phyloP scores from a whole-genome alignment of 106 monocot species.

The Cymbidium sinense region DNA sequence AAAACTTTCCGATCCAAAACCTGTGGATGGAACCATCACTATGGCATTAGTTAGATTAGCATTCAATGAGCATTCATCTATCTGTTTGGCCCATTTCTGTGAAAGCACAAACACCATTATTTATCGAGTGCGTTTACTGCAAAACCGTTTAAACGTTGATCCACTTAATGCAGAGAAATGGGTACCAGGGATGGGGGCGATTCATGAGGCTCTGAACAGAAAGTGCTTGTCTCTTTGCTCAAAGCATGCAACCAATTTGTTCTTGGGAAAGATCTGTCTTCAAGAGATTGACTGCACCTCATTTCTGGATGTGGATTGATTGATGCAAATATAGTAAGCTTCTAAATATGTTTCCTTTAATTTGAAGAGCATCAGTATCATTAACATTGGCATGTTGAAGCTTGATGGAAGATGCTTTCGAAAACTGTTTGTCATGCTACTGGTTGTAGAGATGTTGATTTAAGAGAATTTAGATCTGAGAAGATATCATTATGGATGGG shows the following conservation, averaged over 20 bases:
- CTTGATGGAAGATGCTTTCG: neutral
- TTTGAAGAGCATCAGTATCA: neutral
- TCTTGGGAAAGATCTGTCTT: slow-evolving; percentile 68
- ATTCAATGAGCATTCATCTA: slow-evolving; percentile 17
- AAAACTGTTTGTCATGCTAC: neutral
- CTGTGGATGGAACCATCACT: slow-evolving; percentile 79
- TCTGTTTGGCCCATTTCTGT: slow-evolving; percentile 91
- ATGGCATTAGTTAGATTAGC: slow-evolving; percentile 74
- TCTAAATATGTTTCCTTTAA: neutral
- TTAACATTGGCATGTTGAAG: neutral
- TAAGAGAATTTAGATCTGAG: no score
- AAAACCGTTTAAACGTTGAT: slow-evolving; percentile 87
- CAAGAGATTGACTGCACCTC: slow-evolving; percentile 84
- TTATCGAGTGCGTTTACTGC: slow-evolving; percentile 76
- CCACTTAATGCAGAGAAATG: slow-evolving; percentile 78
- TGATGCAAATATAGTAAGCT: neutral
- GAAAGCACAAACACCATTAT: slow-evolving; percentile 42
- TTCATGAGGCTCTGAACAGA: slow-evolving; percentile 88
- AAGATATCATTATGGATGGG: no score
- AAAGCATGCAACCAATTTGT: slow-evolving; percentile 72
- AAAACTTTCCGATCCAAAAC: slow-evolving; percentile 71
- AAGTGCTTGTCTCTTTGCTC: slow-evolving; percentile 79
- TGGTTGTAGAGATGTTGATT: neutral
- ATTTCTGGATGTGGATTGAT: slow-evolving; percentile 46
- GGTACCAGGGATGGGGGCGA: slow-evolving; percentile 72